Base-by-base conservation (phyloP, 805 yeast genomes). In the Zygotorulaspora danielsina region DNA sequence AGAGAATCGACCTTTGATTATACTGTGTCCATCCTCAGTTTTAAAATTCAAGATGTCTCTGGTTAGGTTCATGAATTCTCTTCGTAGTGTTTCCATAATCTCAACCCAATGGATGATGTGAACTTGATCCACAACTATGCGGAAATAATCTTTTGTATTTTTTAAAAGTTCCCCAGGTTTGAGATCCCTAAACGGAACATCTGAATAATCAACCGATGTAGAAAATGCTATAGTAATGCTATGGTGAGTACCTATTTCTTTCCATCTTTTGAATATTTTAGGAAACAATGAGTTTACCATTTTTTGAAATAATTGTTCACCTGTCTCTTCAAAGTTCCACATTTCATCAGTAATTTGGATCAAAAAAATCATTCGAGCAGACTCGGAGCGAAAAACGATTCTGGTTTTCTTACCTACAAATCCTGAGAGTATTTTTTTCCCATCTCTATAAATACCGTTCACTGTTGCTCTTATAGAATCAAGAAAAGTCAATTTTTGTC, bases 241-340 rank as follows among this genome's bases (percentile, higher is more conserved):
- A 63, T 93, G 99, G 54, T 89, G 95, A 1, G 96, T 83, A 15
- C 84, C 90, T 42, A 79, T 73, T 22, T 81, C 81, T 47, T 87
- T 75, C 97, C 97, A 93, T 43, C 81, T 73, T 50, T 80, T 80
- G 59, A 93, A 87, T 25, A 90, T 81, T 43, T 81, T 82, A 0
- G 99, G 99, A 39, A 93, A 79, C 36, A 90, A 69, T n/a, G 94
- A 84, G 58, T 90, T 89, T 32, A 93, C 87, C 51, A 93, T 76
- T 61, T 88, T 86, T 59, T 89, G 90, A 59, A 90, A 90, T 76
- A 87, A 76, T 38, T 89, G 84, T 55, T 90, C 97, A 2, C 98
- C 98, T 49, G 84, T 84, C 55, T 89, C 96, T 62, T 93, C 97
- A 61, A 93, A 93, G 59, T 88, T 87, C 94, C 97, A 93, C 97